Base-by-base conservation (phyloP, 1,139 yeast genomes). In the Blastobotrys aristatus region DNA sequence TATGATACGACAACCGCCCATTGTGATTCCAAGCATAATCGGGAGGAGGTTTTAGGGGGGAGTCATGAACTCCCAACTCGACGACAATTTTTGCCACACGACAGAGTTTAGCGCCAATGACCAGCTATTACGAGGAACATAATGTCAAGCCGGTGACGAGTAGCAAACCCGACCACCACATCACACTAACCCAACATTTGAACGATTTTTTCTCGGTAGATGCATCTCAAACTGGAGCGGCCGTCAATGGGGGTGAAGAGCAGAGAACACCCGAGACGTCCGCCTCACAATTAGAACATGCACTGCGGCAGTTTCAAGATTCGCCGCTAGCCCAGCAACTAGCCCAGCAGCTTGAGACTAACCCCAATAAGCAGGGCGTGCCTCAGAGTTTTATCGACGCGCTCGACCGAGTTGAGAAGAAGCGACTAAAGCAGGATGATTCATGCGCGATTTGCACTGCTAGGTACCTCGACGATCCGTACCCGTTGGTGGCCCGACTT, bases 361-460 rank as follows among this genome's bases (percentile, higher is more conserved):
- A 57, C 20, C 52, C 53, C 3, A 30, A 29, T 4, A 7, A 16
- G 2, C 6, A 16, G 8, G 11, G 10, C 17, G 85, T 87, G 10
- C 69, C 80, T 2, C 85, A 84, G 53, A 77, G 75, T 41, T 87
- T 77, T 59, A 66, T 90, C 7, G 97, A 89, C 59, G 71, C 84
- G 0, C 70, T 90, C 46, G 95, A 87, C 40, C 67, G 97, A 51
- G 80, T 90, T 0, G 69, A 79, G 3, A 68, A 75, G 14, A 72
- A 72, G 43, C 59, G 65, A 18, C 61, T 87, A 30, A 72, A 74
- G n/a, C 60, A 65, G n/a, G 73, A 70, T 30, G 87, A 84, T 48
- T 66, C 76, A 1, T 90, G 97, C 63, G 84, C 97, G 1, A 89
- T 90, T 40, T 90, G 97, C 59, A 84, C 95, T 33, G 79, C 77